Base-by-base conservation (phyloP, 495 filamentous ascomycete genomes). In the Penicillium canescens region DNA sequence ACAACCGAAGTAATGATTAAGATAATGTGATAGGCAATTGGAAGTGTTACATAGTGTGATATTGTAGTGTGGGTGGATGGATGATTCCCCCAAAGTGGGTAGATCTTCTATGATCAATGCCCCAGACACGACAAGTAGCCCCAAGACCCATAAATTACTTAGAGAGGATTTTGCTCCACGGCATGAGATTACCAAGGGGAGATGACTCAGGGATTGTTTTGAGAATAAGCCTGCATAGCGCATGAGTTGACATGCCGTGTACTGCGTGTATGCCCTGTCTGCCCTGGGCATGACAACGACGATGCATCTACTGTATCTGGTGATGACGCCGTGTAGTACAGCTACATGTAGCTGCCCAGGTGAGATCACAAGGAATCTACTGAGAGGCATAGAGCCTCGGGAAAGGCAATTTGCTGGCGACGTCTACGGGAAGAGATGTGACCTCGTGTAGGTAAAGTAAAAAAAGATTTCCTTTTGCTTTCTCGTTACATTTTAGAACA, bases 401-500 rank as follows among this genome's bases (percentile, higher is more conserved):
- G 6, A 7, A 0, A 2, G 7, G 28, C 5, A 6, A 31, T 5
- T 6, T 31, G 8, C 28, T 31, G 28, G 28, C 28, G 28, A 31
- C 0, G 9, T 7, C 28, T 7, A 31, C 6, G 6, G 18, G 18
- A 18, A 8, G 9, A 3, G 28, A 31, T 9, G 28, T 31, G 28
- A 31, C 28, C 28, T 10, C 28, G 28, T 7, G 28, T 31, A 31
- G 39, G 50, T 47, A 31, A 55, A 55, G 37, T 41, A 61, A 62
- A 63, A 63, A 67, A 42, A 44, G 52, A 49, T 66, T 65, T 64
- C 61, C 61, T 65, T 67, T 67, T 59, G 64, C 64, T 57, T 65
- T 67, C 64, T 67, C 64, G 51, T 62, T 67, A 65, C 44, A 24
- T 51, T 49, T 42, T 67, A 31, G 28, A 59, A 67, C 64, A 67